These are phyloP conservation scores for Pleurotus tuoliensis DNA, from an alignment of 768 basidiomycete genomes.

Conservation along the genomic window DNA sequence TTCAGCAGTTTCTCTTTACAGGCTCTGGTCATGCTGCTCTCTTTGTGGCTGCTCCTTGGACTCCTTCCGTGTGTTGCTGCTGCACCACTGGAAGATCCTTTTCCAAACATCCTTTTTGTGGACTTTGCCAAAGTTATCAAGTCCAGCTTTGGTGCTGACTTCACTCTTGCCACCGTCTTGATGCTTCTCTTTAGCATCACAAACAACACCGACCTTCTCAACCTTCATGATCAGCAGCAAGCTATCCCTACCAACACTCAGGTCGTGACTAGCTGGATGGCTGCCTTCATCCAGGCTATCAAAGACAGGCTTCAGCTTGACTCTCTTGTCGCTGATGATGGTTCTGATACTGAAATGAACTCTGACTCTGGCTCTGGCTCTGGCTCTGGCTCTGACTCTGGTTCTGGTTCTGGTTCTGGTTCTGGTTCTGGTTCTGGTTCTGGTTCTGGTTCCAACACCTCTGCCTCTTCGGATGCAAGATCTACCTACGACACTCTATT, in stretches of 20 bases:
- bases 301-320: neutral
- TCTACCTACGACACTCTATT: no score
- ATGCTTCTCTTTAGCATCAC: slow-evolving; percentile 2
- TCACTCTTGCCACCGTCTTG: slow-evolving; percentile 2
- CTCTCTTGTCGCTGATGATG: neutral
- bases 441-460: no score
- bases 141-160: neutral
- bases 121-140: neutral
- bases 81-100: neutral
- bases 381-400: no score
- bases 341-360: neutral
- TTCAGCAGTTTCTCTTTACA: neutral
- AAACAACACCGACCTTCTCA: slow-evolving; percentile 4
- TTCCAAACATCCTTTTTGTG: slow-evolving; percentile 4
- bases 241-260: neutral
- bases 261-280: neutral
- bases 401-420: no score
- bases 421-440: neutral
- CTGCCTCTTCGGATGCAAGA: no score
- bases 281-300: neutral
- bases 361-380: neutral
- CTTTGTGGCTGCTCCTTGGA: neutral
- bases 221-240: neutral
- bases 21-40: neutral
- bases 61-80: neutral